Percentiles rank a stretch among this genome's conserved stretches.
These are phyloP conservation scores for Candida peoriensis DNA, from an alignment of 805 yeast species.

Conservation along the genomic window DNA sequence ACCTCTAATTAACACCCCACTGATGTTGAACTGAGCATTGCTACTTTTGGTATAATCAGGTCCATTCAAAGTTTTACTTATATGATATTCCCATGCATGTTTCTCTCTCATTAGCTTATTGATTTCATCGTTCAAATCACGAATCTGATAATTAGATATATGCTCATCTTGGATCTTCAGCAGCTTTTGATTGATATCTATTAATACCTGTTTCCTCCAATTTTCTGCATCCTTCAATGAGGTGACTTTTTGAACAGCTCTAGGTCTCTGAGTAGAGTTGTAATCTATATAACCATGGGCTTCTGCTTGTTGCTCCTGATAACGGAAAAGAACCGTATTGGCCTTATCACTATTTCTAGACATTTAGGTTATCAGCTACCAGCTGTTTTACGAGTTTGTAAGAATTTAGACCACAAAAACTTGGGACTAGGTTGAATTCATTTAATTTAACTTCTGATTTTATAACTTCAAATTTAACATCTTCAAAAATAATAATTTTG, in stretches of 20 bases:
- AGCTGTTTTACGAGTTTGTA: neutral
- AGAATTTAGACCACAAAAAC: too few species aligned
- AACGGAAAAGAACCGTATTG: slow-evolving; percentile 62
- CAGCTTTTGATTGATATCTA: slow-evolving; percentile 58
- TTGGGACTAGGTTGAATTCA: neutral
- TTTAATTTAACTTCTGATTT: too few species aligned
- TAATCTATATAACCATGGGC: slow-evolving; percentile 55
- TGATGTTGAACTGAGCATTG: slow-evolving; percentile 10
- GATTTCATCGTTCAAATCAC: slow-evolving; percentile 71
- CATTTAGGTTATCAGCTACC: slow-evolving; percentile 35
- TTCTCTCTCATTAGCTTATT: slow-evolving; percentile 65
- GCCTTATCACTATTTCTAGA: slow-evolving; percentile 76
- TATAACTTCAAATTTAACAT: too few species aligned
- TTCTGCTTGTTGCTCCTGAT: slow-evolving; percentile 55
- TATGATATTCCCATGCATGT: slow-evolving; percentile 73
- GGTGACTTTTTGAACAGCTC: slow-evolving; percentile 45
- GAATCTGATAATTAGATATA: slow-evolving; percentile 53
- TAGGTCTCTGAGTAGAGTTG: slow-evolving; percentile 57
- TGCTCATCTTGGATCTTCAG: slow-evolving; percentile 60
- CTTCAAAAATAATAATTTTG: too few species aligned
- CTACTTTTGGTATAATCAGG: slow-evolving; percentile 46
- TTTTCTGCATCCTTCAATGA: slow-evolving; percentile 61
- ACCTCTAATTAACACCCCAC: slow-evolving; percentile 18
- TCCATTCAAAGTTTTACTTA: slow-evolving; percentile 61
- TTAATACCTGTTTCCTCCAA: slow-evolving; percentile 57